Conservation (phyloP, 2,329 filamentous ascomycete species). For the Fusarium miscanthi region DNA sequence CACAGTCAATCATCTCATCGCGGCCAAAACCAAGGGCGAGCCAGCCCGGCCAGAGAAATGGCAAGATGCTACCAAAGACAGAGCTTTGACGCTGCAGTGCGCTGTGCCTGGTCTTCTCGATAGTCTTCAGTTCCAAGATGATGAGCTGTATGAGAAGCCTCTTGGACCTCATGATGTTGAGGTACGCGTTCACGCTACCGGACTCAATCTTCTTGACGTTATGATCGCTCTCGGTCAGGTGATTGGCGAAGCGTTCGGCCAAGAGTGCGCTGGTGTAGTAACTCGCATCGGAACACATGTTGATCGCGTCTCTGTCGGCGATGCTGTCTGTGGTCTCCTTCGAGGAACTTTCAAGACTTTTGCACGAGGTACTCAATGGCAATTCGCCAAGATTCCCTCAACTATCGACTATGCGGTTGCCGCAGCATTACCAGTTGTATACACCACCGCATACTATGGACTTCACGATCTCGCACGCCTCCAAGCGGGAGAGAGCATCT, state of each 20-base stretch:
- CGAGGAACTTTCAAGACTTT: not conserved
- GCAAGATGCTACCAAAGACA: not conserved
- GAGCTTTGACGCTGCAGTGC: not conserved
- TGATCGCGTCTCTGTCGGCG: not conserved
- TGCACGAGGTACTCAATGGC: not conserved
- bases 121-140: slow-evolving; percentile 7
- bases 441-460: slow-evolving; percentile 36
- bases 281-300: not conserved
- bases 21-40: not conserved
- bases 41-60: not conserved
- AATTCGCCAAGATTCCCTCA: slow-evolving; percentile 10
- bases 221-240: slow-evolving; percentile 10
- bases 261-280: slow-evolving; percentile 5
- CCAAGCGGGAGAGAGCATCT: slow-evolving; percentile 41
- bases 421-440: slow-evolving; percentile 27
- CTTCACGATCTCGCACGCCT: slow-evolving; percentile 28
- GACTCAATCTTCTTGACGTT: slow-evolving; percentile 2
- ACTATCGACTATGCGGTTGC: slow-evolving; percentile 22
- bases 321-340: not conserved
- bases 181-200: not conserved
- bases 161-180: slow-evolving; percentile 6
- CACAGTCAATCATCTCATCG: slow-evolving; percentile 3
- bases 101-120: slow-evolving; percentile 8
- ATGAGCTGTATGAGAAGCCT: slow-evolving; percentile 4
- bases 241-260: not conserved